Percentiles rank a stretch among this genome's conserved stretches.
Conservation (phyloP, 805 yeast genomes). For the Priceomyces haplophilus region DNA sequence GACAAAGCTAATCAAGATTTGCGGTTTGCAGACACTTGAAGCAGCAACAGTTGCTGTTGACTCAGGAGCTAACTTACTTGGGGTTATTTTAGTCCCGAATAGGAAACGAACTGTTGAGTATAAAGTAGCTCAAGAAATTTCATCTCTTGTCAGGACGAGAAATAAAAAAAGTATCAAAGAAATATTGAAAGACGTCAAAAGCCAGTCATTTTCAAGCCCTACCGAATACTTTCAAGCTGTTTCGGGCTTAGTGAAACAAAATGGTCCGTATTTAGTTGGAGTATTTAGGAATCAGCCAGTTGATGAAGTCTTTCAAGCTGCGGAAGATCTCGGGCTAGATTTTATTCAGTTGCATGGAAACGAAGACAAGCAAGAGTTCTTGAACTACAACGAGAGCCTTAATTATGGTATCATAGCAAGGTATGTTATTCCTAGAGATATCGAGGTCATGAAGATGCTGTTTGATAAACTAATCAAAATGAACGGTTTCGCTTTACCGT, state of each 20-base stretch:
- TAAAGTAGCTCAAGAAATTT: conserved; percentile 26
- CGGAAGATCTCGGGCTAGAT: conserved; percentile 54
- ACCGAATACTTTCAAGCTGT: conserved; percentile 30
- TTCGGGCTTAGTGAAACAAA: conserved; percentile 22
- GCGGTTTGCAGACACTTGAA: conserved; percentile 70
- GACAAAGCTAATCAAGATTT: conserved; percentile 64
- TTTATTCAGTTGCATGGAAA: conserved; percentile 85
- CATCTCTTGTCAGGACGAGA: conserved; percentile 22
- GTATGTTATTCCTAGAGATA: conserved; percentile 57
- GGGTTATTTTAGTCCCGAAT: conserved; percentile 84
- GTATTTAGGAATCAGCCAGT: conserved; percentile 83
- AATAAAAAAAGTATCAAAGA: conserved; percentile 19
- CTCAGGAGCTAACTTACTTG: conserved; percentile 72
- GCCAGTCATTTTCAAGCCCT: conserved; percentile 10
- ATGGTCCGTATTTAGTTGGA: conserved; percentile 78
- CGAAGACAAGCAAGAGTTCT: conserved; percentile 49
- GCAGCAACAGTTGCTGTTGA: conserved; percentile 72
- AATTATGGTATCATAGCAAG: conserved; percentile 68
- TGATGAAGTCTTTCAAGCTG: conserved; percentile 51
- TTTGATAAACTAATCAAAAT: conserved; percentile 11
- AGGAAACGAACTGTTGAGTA: conserved; percentile 63
- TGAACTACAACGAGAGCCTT: conserved; percentile 38
- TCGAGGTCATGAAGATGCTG: conserved; percentile 14
- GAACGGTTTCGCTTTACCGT: conserved; percentile 49
- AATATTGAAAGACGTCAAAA: conserved; percentile 12